Evolutionary conservation across 257 asterid species (phyloP), one percentile per base, ranked within the genome.

Genomic region (Solanum sejunctum): DNA sequence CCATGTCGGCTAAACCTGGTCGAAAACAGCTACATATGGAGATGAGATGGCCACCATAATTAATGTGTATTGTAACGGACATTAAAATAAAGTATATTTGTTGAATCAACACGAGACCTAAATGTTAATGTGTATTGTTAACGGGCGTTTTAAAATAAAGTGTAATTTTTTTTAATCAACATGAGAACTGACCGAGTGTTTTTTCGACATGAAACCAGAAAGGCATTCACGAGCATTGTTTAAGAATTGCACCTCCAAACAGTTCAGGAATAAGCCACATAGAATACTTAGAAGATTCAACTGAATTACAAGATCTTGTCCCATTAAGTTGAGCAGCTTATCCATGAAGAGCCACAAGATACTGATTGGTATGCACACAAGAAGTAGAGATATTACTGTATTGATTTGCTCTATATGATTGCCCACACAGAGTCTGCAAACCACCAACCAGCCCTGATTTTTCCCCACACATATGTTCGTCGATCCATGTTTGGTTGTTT

Each of bases 381-480:
- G 64, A 23, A 85, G 2, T 5, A 93, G 88, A 15, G 92, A 90
- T 41, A 91, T 80, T 15, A 90, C 75, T 32, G 94, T 92, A 70
- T 58, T 93, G 93, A 61, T 89, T 79, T 4, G 93, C 95, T 1
- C 94, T 96, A 63, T 89, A 90, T 8, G 97, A 94, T 69, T 93
- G 94, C 77, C 97, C 97, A 36, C 94, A 90, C 0, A 93, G 90
- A 26, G 97, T 92, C 75, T 93, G 94, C 85, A 93, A 54, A 1
- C 92, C 97, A 55, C 94, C 91, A 12, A 86, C 93, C 87, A 93
- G 83, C 36, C 94, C 95, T 8, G 91, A 89, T 93, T 93, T 32
- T 32, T 32, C 3, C 36, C 36, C 36, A 28, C 28, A 28, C 28
- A 1, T 28, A 3, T 3, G 5, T 36, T n/a, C n/a, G 6, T 36